Evolutionary conservation across 2,329 filamentous ascomycete genomes (phyloP).

Genomic region (Cercospora zeina): DNA sequence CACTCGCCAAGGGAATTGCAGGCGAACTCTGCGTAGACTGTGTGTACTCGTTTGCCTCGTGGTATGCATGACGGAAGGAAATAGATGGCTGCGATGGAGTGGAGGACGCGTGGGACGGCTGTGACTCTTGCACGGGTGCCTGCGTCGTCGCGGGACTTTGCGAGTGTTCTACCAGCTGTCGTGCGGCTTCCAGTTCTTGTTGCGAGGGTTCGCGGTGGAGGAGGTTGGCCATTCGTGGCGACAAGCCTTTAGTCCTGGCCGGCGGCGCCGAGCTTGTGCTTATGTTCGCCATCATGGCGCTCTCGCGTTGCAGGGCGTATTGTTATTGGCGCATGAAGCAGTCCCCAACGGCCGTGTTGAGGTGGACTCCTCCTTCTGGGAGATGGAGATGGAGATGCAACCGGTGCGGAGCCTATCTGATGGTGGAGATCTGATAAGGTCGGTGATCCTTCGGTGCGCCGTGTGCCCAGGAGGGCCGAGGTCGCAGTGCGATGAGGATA

Average conservation of each 20-base stretch:
- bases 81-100: conserved; percentile 15
- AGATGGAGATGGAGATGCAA: neutral
- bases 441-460: neutral
- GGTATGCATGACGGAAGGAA: conserved; percentile 9
- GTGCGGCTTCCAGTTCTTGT: conserved; percentile 54
- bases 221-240: conserved; percentile 26
- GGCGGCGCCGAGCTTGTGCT: conserved; percentile 15
- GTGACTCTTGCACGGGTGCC: conserved; percentile 22
- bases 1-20: conserved; percentile 1
- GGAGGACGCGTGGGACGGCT: conserved; percentile 20
- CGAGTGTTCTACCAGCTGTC: conserved; percentile 51
- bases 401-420: conserved; percentile 27
- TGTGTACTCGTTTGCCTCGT: conserved; percentile 11
- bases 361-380: neutral
- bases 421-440: conserved; percentile 23
- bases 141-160: conserved; percentile 37
- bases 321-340: conserved; percentile 22
- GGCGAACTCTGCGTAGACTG: conserved; percentile 5
- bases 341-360: too few species aligned
- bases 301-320: neutral
- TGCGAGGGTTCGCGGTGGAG: conserved; percentile 45
- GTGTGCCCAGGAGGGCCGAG: neutral
- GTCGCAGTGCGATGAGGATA: neutral
- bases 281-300: conserved; percentile 22
- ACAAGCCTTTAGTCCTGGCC: conserved; percentile 20